Evolutionary conservation across 2,329 filamentous ascomycete species (phyloP).

Genomic region (Chaetomiaceae sp.): DNA sequence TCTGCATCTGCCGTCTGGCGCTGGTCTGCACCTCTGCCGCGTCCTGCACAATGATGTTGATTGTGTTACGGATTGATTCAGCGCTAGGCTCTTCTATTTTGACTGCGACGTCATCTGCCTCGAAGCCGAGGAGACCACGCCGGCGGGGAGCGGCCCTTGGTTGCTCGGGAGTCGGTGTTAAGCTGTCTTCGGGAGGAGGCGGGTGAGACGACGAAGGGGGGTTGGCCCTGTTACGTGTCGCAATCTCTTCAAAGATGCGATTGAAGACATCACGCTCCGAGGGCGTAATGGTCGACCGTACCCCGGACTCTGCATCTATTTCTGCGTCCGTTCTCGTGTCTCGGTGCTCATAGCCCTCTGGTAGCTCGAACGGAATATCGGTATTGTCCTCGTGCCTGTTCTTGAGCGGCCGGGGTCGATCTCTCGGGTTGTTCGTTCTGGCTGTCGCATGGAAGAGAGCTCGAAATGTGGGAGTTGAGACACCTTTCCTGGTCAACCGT

Average conservation of each 20-base stretch:
- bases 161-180: not conserved
- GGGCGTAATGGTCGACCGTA: constrained; percentile 52
- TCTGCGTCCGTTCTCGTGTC: constrained; percentile 24
- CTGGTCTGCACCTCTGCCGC: constrained; percentile 21
- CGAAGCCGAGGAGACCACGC: not conserved
- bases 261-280: constrained; percentile 47
- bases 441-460: constrained; percentile 26
- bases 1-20: constrained; percentile 10
- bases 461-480: constrained; percentile 28
- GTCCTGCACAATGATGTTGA: constrained; percentile 31
- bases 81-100: constrained; percentile 2
- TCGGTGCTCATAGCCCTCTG: constrained; percentile 33
- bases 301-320: constrained; percentile 20
- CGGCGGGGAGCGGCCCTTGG: not conserved
- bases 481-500: constrained; percentile 30
- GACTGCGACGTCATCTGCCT: not conserved
- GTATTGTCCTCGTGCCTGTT: constrained; percentile 28
- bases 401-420: constrained; percentile 13
- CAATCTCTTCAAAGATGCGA: constrained; percentile 56
- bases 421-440: not conserved
- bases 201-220: not conserved
- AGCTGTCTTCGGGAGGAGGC: not conserved
- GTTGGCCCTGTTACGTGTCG: constrained; percentile 26
- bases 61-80: constrained; percentile 8
- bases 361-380: constrained; percentile 49